A percentile compares a stretch with the other conserved stretches of the same genome.
Conservation (phyloP, 345 rosid species). For the Sonneratia alba region DNA sequence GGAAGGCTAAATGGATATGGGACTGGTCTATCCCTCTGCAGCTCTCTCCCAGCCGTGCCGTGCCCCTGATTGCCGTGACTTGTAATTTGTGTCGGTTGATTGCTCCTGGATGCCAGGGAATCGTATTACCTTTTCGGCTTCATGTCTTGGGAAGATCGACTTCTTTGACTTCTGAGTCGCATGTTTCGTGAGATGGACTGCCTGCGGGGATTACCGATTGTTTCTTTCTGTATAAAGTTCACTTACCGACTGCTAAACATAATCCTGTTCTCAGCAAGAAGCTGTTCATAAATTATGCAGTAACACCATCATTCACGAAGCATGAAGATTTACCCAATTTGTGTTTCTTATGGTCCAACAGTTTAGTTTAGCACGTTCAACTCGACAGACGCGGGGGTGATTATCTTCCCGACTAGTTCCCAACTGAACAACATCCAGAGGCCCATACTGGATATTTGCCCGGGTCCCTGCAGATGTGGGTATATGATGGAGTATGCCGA, state of each 20-base stretch:
- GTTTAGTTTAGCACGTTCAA: too few species aligned
- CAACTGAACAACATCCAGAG: too few species aligned
- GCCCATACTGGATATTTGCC: too few species aligned
- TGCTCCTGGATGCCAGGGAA: slow-evolving; percentile 17
- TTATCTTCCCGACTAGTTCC: too few species aligned
- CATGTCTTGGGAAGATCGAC: slow-evolving; percentile 20
- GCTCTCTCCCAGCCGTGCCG: slow-evolving; percentile 14
- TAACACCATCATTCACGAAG: too few species aligned
- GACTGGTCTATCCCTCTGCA: background rate
- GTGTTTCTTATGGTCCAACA: too few species aligned
- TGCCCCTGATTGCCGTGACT: slow-evolving; percentile 14
- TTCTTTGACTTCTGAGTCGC: background rate
- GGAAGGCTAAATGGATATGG: slow-evolving; percentile 53
- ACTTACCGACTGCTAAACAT: background rate
- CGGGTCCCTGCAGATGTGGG: too few species aligned
- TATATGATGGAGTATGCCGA: too few species aligned
- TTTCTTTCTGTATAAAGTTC: slow-evolving; percentile 34
- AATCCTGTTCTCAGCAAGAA: background rate
- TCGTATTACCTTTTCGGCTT: slow-evolving; percentile 13
- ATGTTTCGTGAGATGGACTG: slow-evolving; percentile 21
- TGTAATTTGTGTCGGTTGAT: slow-evolving; percentile 26
- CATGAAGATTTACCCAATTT: too few species aligned
- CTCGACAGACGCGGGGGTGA: too few species aligned
- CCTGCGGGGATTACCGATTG: slow-evolving; percentile 18
- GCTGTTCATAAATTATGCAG: too few species aligned